Conservation (phyloP, 371 early-diverging fungal genomes). For the Syncephalastrum sp. region DNA sequence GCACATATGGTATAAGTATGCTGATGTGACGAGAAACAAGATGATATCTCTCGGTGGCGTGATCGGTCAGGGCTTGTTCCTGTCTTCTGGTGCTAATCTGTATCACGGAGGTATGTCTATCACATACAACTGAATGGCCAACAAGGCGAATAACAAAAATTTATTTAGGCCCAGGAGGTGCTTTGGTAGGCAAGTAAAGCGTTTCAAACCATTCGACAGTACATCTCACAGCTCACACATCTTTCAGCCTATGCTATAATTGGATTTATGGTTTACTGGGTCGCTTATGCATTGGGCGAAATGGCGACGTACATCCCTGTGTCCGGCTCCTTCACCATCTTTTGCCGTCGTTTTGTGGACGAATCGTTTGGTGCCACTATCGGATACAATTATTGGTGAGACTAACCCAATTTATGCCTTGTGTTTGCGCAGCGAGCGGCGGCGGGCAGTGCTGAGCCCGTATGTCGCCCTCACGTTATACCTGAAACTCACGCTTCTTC, state of each 20-base stretch:
- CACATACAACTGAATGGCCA: neutral
- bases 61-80: constrained; percentile 87
- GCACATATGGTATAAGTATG: neutral
- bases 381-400: constrained; percentile 72
- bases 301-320: constrained; percentile 69
- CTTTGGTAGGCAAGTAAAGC: constrained; percentile 47
- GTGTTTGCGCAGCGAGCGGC: too few relatives aligned
- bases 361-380: constrained; percentile 82
- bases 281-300: constrained; percentile 83
- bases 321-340: constrained; percentile 85
- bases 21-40: constrained; percentile 10
- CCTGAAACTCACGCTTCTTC: neutral
- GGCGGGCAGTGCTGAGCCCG: constrained; percentile 2
- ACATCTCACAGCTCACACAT: neutral
- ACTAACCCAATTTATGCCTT: neutral
- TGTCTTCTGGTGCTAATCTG: constrained; percentile 80
- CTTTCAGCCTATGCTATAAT: constrained; percentile 64
- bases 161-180: constrained; percentile 70
- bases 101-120: constrained; percentile 59
- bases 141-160: neutral
- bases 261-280: constrained; percentile 81
- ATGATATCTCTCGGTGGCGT: constrained; percentile 77
- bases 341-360: constrained; percentile 84
- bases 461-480: neutral
- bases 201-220: neutral